phyloP scores from a whole-genome alignment of 1,139 yeast genomes.

The Pichia sp. region DNA sequence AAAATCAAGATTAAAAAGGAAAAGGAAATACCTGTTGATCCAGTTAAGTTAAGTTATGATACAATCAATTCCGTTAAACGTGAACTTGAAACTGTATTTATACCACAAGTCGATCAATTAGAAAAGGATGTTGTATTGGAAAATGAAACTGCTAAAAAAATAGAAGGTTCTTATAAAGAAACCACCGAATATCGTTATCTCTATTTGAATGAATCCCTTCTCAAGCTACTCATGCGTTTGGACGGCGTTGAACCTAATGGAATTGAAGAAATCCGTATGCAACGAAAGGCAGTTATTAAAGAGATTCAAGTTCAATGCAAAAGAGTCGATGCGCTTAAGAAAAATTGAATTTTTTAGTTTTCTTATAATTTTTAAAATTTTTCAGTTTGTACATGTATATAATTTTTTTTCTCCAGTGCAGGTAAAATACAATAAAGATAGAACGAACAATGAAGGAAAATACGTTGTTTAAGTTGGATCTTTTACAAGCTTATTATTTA shows the following conservation, averaged over 20 bases:
- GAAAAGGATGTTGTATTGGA: constrained; percentile 3
- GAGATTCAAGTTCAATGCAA: constrained; percentile 41
- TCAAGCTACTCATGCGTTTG: constrained; percentile 58
- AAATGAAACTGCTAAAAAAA: not conserved
- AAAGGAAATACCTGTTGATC: constrained; percentile 7
- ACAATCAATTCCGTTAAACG: constrained; percentile 1
- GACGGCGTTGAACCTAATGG: constrained; percentile 54
- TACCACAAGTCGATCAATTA: constrained; percentile 7
- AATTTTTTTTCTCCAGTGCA: not conserved
- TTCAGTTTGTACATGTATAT: not conserved
- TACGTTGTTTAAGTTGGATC: constrained; percentile 44
- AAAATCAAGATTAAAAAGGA: constrained; percentile 10
- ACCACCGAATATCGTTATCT: constrained; percentile 41
- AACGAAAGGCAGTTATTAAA: constrained; percentile 54
- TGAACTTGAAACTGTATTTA: not conserved
- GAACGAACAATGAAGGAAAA: constrained; percentile 10
- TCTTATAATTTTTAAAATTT: not conserved
- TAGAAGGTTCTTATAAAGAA: constrained; percentile 6
- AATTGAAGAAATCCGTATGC: constrained; percentile 46
- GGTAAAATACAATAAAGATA: not conserved
- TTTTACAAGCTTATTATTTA: constrained; percentile 43
- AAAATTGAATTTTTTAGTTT: too few relatives aligned
- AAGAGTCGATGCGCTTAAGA: constrained; percentile 18
- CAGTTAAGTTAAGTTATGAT: constrained; percentile 4
- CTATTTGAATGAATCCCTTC: constrained; percentile 58